Conservation (phyloP, 2,329 filamentous ascomycete genomes). For the Fusarium albosuccineum region DNA sequence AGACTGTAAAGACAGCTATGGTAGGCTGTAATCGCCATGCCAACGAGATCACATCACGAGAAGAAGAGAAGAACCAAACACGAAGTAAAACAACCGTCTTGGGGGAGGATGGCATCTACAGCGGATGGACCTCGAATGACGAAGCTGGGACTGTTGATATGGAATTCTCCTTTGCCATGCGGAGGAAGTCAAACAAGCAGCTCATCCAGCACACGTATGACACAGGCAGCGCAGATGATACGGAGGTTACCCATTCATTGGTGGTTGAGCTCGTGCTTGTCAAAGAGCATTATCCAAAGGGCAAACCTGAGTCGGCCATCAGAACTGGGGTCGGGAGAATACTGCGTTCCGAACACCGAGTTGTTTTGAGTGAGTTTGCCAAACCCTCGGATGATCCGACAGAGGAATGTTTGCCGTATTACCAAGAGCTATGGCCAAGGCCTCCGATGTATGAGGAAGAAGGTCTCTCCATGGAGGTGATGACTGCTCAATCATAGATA, state of each 20-base stretch:
- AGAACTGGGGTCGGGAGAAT: conserved; percentile 92
- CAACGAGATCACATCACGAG: not conserved
- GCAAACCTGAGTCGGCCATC: conserved; percentile 74
- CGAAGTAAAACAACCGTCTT: conserved; percentile 77
- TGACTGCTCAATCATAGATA: not conserved
- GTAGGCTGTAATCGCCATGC: conserved; percentile 82
- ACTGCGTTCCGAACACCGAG: conserved; percentile 87
- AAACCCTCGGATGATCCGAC: not conserved
- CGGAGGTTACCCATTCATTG: conserved; percentile 84
- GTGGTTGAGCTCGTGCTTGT: conserved; percentile 93
- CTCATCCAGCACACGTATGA: conserved; percentile 77
- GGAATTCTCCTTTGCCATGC: conserved; percentile 73
- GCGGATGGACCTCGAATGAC: conserved; percentile 83
- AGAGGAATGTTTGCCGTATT: conserved; percentile 21
- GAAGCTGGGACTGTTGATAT: conserved; percentile 63
- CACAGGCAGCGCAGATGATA: conserved; percentile 77
- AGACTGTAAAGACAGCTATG: conserved; percentile 80
- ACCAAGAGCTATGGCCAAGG: conserved; percentile 4
- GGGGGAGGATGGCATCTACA: conserved; percentile 82
- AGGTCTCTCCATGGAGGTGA: not conserved
- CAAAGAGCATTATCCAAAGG: conserved; percentile 84
- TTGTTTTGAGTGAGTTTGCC: conserved; percentile 76
- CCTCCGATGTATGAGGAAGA: conserved; percentile 20
- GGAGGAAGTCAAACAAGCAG: conserved; percentile 46
- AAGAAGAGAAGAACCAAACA: not conserved